phyloP scores from a whole-genome alignment of 2,329 filamentous ascomycete genomes.

The Thielaviopsis punctulata region DNA sequence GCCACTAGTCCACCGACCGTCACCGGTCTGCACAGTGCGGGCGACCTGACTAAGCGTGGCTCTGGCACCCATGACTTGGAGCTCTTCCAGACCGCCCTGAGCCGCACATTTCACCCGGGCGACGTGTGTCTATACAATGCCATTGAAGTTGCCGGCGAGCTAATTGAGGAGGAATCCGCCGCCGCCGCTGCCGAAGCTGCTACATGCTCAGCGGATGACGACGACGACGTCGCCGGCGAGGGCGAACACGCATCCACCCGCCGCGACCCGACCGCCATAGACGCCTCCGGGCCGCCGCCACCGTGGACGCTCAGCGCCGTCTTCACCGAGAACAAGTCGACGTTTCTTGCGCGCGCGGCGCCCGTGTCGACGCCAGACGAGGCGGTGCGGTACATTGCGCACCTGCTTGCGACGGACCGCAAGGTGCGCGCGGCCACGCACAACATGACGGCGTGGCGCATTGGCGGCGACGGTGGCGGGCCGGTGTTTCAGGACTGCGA shows the following conservation, averaged over 20 bases:
- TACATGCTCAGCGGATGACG: slow-evolving; percentile 14
- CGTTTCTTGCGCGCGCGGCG: slow-evolving; percentile 68
- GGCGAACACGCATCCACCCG: background rate
- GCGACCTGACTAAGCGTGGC: slow-evolving; percentile 47
- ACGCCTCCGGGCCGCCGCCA: slow-evolving; percentile 21
- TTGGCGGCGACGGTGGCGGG: slow-evolving; percentile 35
- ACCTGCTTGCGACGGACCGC: slow-evolving; percentile 68
- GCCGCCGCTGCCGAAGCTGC: slow-evolving; percentile 15
- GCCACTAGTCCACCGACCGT: slow-evolving; percentile 49
- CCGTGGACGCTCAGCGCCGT: slow-evolving; percentile 60
- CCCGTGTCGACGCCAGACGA: slow-evolving; percentile 50
- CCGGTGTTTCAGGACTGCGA: slow-evolving; percentile 69
- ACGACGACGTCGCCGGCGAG: slow-evolving; percentile 9
- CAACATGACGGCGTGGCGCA: slow-evolving; percentile 90
- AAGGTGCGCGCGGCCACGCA: slow-evolving; percentile 77
- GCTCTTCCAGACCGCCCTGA: slow-evolving; percentile 49
- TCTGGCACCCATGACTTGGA: slow-evolving; percentile 55
- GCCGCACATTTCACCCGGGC: slow-evolving; percentile 51
- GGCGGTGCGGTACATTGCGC: slow-evolving; percentile 52
- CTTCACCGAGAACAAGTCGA: slow-evolving; percentile 67
- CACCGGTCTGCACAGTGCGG: slow-evolving; percentile 63
- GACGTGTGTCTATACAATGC: slow-evolving; percentile 80
- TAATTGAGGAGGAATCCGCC: slow-evolving; percentile 19
- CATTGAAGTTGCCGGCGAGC: slow-evolving; percentile 52
- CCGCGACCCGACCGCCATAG: background rate